Evolutionary conservation across 495 filamentous ascomycete genomes (phyloP), one percentile per base, ranked within the genome.

Genomic region (Lasiosphaeriaceae sp.): DNA sequence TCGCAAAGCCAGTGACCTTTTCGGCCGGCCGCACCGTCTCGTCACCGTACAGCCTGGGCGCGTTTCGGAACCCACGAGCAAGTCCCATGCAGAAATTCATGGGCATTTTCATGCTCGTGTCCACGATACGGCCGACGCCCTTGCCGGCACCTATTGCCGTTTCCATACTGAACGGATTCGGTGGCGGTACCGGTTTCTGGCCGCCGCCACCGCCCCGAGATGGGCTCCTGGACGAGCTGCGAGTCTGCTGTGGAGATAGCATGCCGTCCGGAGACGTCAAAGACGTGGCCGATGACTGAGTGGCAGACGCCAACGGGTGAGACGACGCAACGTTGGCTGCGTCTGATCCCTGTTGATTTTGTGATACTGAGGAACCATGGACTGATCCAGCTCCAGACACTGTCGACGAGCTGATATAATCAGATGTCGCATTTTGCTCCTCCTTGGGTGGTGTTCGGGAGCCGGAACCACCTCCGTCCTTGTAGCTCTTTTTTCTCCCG

Each of bases 21-120:
- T 88, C 84, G 0, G 76, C 73, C 14, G 82, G 80, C 14, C 83
- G 79, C 3, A 96, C 85, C 46, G 80, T 90, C 6, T 85, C 80
- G 59, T 91, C 90, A 43, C 90, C 84, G 56, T 93, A 94, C 1
- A 95, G 69, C 53, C 82, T 87, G 0, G 90, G 90, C 1, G 83
- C 84, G 64, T 95, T 96, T 67, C 95, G 88, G 60, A 96, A 95
- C 9, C 91, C 91, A 68, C 86, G 88, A 0, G 91, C 84, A 2
- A 96, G 65, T 14, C 84, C 86, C 41, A 95, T 74, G 12, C 89
- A 86, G 55, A 94, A 83, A 58, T 95, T 90, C 73, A 91, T 86
- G 0, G 90, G 90, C 0, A 87, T 85, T 70, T 86, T 84, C 51
- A 92, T 70, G n/a, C 84, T 81, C 17, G 86, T 83, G 31, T 79